phyloP scores from a whole-genome alignment of 2,329 filamentous ascomycete species.

The Diaporthe sp. region DNA sequence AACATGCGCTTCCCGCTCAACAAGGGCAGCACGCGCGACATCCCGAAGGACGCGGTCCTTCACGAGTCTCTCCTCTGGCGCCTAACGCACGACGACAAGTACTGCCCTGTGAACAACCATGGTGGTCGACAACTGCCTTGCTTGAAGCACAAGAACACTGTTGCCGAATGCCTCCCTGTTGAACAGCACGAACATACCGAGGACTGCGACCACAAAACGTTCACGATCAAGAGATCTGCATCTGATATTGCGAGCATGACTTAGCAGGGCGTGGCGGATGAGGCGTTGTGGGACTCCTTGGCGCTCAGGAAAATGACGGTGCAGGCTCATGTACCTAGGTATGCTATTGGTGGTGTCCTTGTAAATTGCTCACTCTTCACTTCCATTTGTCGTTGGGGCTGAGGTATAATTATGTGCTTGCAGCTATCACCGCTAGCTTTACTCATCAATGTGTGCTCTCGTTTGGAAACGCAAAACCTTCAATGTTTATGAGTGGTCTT shows the following conservation, averaged over 20 bases:
- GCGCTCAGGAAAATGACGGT: background rate
- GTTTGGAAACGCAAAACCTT: too few relatives aligned
- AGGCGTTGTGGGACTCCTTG: background rate
- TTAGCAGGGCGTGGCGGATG: background rate
- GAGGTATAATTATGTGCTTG: too few relatives aligned
- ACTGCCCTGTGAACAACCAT: slow-evolving; percentile 13
- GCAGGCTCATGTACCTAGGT: background rate
- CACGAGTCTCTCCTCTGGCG: slow-evolving; percentile 20
- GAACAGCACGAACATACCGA: background rate
- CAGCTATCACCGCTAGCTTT: too few relatives aligned
- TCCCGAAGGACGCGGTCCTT: slow-evolving; percentile 19
- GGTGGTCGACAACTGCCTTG: slow-evolving; percentile 5
- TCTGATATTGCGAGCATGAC: slow-evolving; percentile 4
- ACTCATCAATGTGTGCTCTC: too few relatives aligned
- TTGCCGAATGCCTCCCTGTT: background rate
- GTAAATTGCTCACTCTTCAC: background rate
- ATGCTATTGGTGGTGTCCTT: background rate
- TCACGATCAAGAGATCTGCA: slow-evolving; percentile 3
- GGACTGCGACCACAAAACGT: slow-evolving; percentile 6
- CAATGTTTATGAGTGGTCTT: too few relatives aligned
- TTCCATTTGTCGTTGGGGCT: too few relatives aligned
- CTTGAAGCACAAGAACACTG: slow-evolving; percentile 11
- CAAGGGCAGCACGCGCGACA: slow-evolving; percentile 29
- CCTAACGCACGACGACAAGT: background rate
- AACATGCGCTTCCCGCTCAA: slow-evolving; percentile 25